Percentiles rank a stretch among this genome's conserved stretches.
Evolutionary conservation across 495 filamentous ascomycete genomes (phyloP).

Genomic region (Schizothecium vesticola): DNA sequence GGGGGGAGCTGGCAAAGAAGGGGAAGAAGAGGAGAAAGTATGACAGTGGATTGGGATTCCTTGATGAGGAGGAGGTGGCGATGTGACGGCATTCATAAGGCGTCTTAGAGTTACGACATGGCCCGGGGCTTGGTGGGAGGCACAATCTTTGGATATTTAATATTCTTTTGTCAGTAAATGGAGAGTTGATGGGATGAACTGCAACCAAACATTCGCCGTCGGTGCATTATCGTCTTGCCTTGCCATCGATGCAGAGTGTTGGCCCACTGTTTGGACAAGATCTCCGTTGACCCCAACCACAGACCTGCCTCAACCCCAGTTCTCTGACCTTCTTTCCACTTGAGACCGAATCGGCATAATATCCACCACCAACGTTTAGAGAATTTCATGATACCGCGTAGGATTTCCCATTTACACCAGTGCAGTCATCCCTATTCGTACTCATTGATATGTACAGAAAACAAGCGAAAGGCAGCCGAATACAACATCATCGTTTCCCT

Average conservation of each 20-base stretch:
- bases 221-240: background rate
- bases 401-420: background rate
- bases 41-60: constrained; percentile 59
- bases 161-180: background rate
- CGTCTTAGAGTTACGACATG: background rate
- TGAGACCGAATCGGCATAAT: background rate
- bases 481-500: background rate
- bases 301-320: background rate
- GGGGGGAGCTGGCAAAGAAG: constrained; percentile 27
- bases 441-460: background rate
- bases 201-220: too few species aligned
- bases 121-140: background rate
- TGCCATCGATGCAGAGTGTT: background rate
- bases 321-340: background rate
- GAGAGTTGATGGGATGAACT: background rate
- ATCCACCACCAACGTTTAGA: background rate
- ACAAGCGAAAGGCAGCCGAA: background rate
- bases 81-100: background rate
- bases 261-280: background rate
- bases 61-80: constrained; percentile 53
- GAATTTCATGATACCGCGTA: background rate
- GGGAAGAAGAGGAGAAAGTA: constrained; percentile 44
- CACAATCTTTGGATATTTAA: background rate
- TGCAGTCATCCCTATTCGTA: background rate
- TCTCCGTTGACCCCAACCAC: background rate